Evolutionary conservation across 495 filamentous ascomycete genomes (phyloP).

Genomic region (Daldinia grandis): DNA sequence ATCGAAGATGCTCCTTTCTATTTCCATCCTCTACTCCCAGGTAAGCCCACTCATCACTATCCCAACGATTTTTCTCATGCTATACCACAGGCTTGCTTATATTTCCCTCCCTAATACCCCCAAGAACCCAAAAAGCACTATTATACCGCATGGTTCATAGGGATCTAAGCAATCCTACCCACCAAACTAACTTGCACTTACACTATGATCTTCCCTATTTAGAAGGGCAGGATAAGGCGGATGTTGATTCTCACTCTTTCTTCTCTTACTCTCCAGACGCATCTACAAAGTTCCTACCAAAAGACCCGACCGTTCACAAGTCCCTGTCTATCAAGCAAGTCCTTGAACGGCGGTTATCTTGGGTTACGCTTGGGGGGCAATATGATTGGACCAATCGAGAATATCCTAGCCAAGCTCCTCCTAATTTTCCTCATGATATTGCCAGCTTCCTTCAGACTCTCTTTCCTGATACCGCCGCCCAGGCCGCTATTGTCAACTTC

Average conservation of each 20-base stretch:
- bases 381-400: constrained; percentile 91
- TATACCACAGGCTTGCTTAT: constrained; percentile 71
- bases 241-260: constrained; percentile 49
- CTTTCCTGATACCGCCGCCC: constrained; percentile 75
- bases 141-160: constrained; percentile 77
- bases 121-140: constrained; percentile 70
- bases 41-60: constrained; percentile 31
- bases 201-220: constrained; percentile 83
- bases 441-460: constrained; percentile 66
- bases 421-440: constrained; percentile 78
- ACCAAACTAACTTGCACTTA: constrained; percentile 87
- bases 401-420: constrained; percentile 74
- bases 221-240: constrained; percentile 15
- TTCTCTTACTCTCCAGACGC: constrained; percentile 54
- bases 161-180: constrained; percentile 75
- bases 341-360: constrained; percentile 81
- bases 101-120: constrained; percentile 75
- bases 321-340: constrained; percentile 70
- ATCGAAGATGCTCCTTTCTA: constrained; percentile 57
- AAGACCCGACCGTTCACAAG: constrained; percentile 72
- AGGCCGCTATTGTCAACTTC: constrained; percentile 92
- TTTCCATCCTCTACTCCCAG: constrained; percentile 53
- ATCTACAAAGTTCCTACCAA: constrained; percentile 63
- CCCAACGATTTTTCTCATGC: constrained; percentile 4
- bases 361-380: constrained; percentile 92